Evolutionary conservation across 306 rosid genomes (phyloP), one percentile per base, ranked within the genome.

Genomic region (Elaeagnus macrophylla): DNA sequence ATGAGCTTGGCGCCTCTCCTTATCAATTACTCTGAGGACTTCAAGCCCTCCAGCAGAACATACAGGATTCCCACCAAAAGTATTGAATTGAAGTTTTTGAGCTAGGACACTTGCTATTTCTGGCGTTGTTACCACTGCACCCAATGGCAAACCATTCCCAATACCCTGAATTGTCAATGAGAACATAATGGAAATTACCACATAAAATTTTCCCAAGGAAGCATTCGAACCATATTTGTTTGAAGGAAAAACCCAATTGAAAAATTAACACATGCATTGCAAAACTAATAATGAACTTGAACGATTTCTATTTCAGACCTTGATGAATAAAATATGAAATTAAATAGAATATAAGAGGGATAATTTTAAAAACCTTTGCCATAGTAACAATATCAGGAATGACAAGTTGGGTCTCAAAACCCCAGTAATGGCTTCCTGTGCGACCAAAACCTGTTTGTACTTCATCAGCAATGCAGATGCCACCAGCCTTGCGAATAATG

Each of bases 371-470:
- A 25, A 25, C 32, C 97, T 90, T 90, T 59, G 95, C 97, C 97
- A 90, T 90, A 54, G 97, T 90, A 41, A 86, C 95, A 59, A 90
- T 90, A 61, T 90, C 95, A 61, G 97, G 97, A 73, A 72, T 59
- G 70, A 90, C 94, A 42, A 77, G 94, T 70, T 89, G 97, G 11
- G 94, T 90, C 65, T 86, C 81, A 51, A 90, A 90, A 55, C 95
- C 97, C 97, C 97, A 25, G 4, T 25, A 25, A 5, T 25, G 32
- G 32, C 32, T 25, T 25, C 32, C 32, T 25, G 32, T 25, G 32
- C 32, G 32, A 25, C 32, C 32, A 25, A 25, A 25, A 3, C 32
- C 32, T 2, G 32, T 25, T 25, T 25, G 32, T 25, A 25, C 32
- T 25, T 25, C 32, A 25, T 25, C 97, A 2, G 97, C 97, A 54